phyloP scores from a whole-genome alignment of 2,329 filamentous ascomycete species.

The Ascochyta fabae region DNA sequence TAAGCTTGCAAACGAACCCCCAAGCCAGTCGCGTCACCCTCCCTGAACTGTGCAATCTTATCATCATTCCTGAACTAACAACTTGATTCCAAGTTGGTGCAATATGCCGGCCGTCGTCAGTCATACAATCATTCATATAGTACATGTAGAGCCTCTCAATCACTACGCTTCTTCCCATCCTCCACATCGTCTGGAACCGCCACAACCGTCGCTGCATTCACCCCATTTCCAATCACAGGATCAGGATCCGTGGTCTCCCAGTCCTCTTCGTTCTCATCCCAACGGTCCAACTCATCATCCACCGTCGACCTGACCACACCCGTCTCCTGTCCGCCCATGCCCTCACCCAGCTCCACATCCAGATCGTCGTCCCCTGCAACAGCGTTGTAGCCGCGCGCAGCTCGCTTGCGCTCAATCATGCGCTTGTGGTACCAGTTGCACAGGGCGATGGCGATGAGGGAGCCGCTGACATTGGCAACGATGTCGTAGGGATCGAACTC shows the following conservation, averaged over 20 bases:
- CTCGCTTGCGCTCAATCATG: slow-evolving; percentile 87
- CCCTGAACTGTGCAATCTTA: no score
- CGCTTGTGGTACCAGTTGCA: slow-evolving; percentile 94
- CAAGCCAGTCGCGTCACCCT: no score
- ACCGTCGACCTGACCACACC: slow-evolving; percentile 63
- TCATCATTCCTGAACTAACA: no score
- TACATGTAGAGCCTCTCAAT: slow-evolving; percentile 39
- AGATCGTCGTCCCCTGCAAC: slow-evolving; percentile 67
- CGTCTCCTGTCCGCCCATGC: slow-evolving; percentile 64
- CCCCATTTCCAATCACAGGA: slow-evolving; percentile 31
- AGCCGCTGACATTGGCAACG: slow-evolving; percentile 84
- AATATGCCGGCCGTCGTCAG: background rate
- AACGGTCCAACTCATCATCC: slow-evolving; percentile 88
- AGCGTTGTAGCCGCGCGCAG: slow-evolving; percentile 73
- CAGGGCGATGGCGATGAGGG: slow-evolving; percentile 71
- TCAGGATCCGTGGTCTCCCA: slow-evolving; percentile 66
- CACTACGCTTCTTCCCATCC: slow-evolving; percentile 52
- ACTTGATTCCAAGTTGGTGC: background rate
- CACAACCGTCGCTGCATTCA: slow-evolving; percentile 23
- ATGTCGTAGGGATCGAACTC: slow-evolving; percentile 83
- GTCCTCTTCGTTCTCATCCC: slow-evolving; percentile 83
- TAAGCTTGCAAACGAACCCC: no score
- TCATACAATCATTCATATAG: background rate
- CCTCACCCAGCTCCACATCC: slow-evolving; percentile 78
- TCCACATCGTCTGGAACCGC: slow-evolving; percentile 28